phyloP scores from a whole-genome alignment of 495 filamentous ascomycete species.

The Paragyromitra xinjiangensis region DNA sequence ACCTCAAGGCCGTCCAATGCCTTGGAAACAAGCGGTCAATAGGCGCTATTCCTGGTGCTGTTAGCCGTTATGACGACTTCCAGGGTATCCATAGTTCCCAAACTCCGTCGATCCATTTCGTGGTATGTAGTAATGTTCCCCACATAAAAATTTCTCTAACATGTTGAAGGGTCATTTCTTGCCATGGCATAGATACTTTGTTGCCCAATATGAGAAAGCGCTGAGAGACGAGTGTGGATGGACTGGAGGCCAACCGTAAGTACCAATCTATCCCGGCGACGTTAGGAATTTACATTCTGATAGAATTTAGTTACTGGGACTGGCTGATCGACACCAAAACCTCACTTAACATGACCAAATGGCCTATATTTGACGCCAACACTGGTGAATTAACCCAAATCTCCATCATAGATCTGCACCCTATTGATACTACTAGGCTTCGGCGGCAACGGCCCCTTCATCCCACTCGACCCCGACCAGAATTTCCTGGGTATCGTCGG shows the following conservation, averaged over 20 bases:
- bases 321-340: conserved; percentile 63
- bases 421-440: conserved; percentile 43
- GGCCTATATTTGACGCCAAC: conserved; percentile 72
- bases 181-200: conserved; percentile 75
- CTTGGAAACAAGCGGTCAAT: conserved; percentile 61
- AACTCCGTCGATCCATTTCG: conserved; percentile 68
- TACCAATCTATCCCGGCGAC: neutral
- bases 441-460: conserved; percentile 56
- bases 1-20: conserved; percentile 73
- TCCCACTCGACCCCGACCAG: neutral
- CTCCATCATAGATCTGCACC: conserved; percentile 51
- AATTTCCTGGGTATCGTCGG: conserved; percentile 27
- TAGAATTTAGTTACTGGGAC: conserved; percentile 68
- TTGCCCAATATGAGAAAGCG: conserved; percentile 71
- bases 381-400: conserved; percentile 64
- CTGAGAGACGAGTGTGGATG: conserved; percentile 77
- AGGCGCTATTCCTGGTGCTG: conserved; percentile 61
- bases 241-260: conserved; percentile 64
- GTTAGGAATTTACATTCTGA: conserved; percentile 52
- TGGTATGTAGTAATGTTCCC: conserved; percentile 14
- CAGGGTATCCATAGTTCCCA: conserved; percentile 73
- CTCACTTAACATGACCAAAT: conserved; percentile 63
- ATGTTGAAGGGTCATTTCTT: conserved; percentile 68
- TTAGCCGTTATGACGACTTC: conserved; percentile 74
- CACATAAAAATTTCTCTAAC: conserved; percentile 27